Evolutionary conservation across 352 stramenopile species (phyloP).

Genomic region (Phytophthora ramorum): DNA sequence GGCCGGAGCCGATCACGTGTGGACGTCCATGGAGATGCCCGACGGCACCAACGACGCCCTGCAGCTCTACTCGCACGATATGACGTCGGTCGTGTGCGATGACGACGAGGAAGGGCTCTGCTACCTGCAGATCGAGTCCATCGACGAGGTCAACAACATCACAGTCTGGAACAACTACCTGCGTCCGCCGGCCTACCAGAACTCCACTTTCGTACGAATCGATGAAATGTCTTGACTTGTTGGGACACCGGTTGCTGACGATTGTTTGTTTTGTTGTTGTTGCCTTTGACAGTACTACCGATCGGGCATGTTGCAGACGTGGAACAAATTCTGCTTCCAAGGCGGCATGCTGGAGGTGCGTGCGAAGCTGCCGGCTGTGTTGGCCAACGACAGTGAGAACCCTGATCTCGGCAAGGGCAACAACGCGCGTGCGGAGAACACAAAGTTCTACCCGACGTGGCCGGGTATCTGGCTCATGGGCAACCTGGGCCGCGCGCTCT

Average conservation of each 20-base stretch:
- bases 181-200: conserved; percentile 58
- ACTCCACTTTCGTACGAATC: conserved; percentile 50
- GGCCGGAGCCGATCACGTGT: conserved; percentile 63
- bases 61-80: conserved; percentile 72
- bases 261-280: neutral
- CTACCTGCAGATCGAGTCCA: conserved; percentile 67
- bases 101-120: conserved; percentile 47
- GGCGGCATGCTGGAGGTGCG: conserved; percentile 92
- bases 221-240: neutral
- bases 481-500: conserved; percentile 95
- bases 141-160: conserved; percentile 61
- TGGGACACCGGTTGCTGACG: neutral
- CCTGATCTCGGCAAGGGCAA: conserved; percentile 77
- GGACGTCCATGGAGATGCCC: conserved; percentile 70
- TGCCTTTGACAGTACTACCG: conserved; percentile 60
- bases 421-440: conserved; percentile 47
- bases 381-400: conserved; percentile 67
- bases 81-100: conserved; percentile 63
- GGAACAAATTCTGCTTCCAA: conserved; percentile 95
- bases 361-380: conserved; percentile 89
- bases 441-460: conserved; percentile 85
- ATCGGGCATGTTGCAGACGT: conserved; percentile 91
- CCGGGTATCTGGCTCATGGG: conserved; percentile 96
- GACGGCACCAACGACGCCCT: conserved; percentile 74
- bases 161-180: conserved; percentile 78